Evolutionary conservation across 371 early-diverging fungal species (phyloP).

Genomic region (Syncephalis fuscata): DNA sequence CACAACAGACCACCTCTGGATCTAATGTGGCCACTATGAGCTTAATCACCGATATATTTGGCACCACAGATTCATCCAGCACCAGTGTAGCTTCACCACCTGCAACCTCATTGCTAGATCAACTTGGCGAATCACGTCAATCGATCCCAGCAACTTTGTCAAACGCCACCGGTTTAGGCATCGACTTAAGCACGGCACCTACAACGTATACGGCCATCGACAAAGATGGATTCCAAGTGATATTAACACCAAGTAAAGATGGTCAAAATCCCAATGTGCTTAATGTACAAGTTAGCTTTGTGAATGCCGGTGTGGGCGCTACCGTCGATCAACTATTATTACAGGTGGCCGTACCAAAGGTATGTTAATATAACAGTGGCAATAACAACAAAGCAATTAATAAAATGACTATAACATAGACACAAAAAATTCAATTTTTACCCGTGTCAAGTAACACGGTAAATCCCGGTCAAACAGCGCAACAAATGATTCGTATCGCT

Average conservation of each 20-base stretch:
- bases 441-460: slow-evolving; percentile 51
- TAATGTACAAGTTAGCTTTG: slow-evolving; percentile 51
- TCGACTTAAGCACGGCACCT: too few species aligned
- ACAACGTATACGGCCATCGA: slow-evolving; percentile 43
- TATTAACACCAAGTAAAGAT: slow-evolving; percentile 46
- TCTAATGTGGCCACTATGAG: too few species aligned
- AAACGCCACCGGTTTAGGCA: too few species aligned
- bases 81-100: background rate
- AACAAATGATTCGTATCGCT: slow-evolving; percentile 63
- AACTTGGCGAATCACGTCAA: background rate
- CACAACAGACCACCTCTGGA: too few species aligned
- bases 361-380: background rate
- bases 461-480: slow-evolving; percentile 35
- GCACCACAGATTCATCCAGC: background rate
- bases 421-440: slow-evolving; percentile 67
- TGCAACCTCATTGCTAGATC: background rate
- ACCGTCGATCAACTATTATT: slow-evolving; percentile 49
- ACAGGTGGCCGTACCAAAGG: slow-evolving; percentile 84
- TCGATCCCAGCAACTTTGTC: background rate
- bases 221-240: slow-evolving; percentile 54
- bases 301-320: slow-evolving; percentile 32
- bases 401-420: slow-evolving; percentile 3
- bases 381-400: too few species aligned
- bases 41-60: too few species aligned
- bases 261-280: slow-evolving; percentile 30